Conservation (phyloP, 371 early-diverging fungal species). For the Umbelopsis sp. region DNA sequence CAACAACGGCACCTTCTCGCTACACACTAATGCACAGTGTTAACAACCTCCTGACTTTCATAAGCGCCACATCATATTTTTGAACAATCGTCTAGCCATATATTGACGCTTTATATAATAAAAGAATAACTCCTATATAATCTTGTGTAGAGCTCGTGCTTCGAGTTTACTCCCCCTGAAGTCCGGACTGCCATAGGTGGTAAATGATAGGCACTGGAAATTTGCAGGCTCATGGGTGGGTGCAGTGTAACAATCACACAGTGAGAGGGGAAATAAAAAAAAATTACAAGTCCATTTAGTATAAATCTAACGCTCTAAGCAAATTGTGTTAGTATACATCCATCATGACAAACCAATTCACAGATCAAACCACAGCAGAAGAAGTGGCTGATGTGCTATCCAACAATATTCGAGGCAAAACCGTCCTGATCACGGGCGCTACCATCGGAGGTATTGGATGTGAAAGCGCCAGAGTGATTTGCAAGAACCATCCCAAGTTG, state of each 20-base stretch:
- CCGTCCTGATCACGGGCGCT: constrained; percentile 7
- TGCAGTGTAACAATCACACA: constrained; percentile 6
- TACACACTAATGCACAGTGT: constrained; percentile 21
- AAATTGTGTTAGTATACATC: background rate
- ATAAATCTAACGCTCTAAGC: background rate
- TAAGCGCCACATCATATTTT: background rate
- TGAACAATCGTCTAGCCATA: background rate
- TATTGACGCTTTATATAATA: background rate
- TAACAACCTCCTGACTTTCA: background rate
- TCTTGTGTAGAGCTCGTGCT: constrained; percentile 1
- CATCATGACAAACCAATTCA: background rate
- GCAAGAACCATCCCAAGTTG: background rate
- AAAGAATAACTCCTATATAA: background rate
- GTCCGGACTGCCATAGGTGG: background rate
- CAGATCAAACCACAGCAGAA: constrained; percentile 15
- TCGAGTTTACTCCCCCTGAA: background rate
- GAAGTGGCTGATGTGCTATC: background rate
- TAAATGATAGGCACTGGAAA: background rate
- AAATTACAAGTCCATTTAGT: background rate
- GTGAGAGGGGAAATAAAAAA: background rate
- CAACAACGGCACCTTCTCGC: constrained; percentile 25
- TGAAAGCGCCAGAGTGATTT: background rate
- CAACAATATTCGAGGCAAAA: constrained; percentile 4
- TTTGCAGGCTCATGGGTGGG: constrained; percentile 11
- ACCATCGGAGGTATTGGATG: background rate